Conservation (phyloP, 2,329 filamentous ascomycete genomes). For the Westerdykella ornata region DNA sequence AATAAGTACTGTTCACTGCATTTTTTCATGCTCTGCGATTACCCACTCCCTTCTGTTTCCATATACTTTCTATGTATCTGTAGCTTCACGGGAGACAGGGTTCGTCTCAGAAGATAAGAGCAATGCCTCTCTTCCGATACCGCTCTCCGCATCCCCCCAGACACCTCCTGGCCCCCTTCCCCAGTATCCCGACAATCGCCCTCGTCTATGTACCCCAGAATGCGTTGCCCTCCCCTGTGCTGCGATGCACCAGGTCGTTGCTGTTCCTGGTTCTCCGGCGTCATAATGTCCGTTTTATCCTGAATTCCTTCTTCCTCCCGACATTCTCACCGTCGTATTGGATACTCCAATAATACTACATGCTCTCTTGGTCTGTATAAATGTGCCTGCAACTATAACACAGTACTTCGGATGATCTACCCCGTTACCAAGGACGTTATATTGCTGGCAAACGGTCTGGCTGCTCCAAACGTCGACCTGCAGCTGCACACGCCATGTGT, state of each 20-base stretch:
- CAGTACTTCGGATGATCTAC: background rate
- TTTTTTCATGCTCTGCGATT: background rate
- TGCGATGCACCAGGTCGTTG: too few relatives aligned
- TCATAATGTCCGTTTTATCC: background rate
- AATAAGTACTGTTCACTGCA: too few relatives aligned
- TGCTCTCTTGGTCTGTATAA: background rate
- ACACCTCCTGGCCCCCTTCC: background rate
- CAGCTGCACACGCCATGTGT: background rate
- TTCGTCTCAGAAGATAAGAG: background rate
- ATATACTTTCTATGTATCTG: background rate
- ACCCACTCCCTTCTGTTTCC: background rate
- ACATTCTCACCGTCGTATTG: background rate
- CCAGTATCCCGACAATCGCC: background rate
- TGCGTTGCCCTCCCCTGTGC: too few relatives aligned
- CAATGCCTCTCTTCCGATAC: too few relatives aligned
- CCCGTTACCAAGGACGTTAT: background rate
- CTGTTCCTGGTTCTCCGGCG: background rate
- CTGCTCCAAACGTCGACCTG: background rate
- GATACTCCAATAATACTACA: background rate
- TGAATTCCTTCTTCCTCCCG: background rate
- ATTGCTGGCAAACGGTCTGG: background rate
- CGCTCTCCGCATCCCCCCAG: too few relatives aligned
- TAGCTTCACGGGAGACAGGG: background rate
- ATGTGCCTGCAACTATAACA: too few relatives aligned
- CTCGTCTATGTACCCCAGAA: background rate